Conservation (phyloP, 139 green algal species). For the Tetradesmus lagerheimii region DNA sequence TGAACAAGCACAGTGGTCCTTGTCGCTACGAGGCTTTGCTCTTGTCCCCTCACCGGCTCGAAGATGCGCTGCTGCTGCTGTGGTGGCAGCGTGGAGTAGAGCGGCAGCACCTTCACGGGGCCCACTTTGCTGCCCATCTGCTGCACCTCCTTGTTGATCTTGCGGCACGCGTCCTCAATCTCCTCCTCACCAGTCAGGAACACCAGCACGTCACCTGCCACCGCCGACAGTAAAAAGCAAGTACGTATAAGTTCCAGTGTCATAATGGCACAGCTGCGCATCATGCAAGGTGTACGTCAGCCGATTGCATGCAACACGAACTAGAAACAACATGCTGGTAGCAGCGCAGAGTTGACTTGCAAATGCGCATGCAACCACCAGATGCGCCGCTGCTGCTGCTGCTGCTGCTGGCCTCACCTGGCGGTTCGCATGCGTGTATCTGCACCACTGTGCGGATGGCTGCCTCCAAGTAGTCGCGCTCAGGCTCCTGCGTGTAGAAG, state of each 20-base stretch:
- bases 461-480: constrained; percentile 98
- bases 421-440: constrained; percentile 91
- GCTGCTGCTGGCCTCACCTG: constrained; percentile 44
- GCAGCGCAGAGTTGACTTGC: too few species aligned
- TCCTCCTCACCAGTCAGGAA: constrained; percentile 99
- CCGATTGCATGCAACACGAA: too few species aligned
- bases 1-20: too few species aligned
- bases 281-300: too few species aligned
- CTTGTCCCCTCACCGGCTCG: constrained; percentile 70
- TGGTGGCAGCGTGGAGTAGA: constrained; percentile 98
- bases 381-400: not conserved
- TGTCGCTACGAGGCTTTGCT: not conserved
- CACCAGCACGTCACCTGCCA: constrained; percentile 92
- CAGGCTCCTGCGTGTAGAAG: constrained; percentile 99
- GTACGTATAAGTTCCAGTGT: not conserved
- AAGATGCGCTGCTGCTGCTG: constrained; percentile 98
- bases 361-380: not conserved
- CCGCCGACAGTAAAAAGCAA: not conserved
- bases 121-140: constrained; percentile 80
- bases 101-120: constrained; percentile 93
- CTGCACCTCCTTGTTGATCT: constrained; percentile 86
- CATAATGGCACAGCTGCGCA: not conserved
- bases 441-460: constrained; percentile 98
- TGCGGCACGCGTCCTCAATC: constrained; percentile 99
- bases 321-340: too few species aligned